Evolutionary conservation across 2,329 filamentous ascomycete species (phyloP).

Genomic region (Aspergillus melleus): DNA sequence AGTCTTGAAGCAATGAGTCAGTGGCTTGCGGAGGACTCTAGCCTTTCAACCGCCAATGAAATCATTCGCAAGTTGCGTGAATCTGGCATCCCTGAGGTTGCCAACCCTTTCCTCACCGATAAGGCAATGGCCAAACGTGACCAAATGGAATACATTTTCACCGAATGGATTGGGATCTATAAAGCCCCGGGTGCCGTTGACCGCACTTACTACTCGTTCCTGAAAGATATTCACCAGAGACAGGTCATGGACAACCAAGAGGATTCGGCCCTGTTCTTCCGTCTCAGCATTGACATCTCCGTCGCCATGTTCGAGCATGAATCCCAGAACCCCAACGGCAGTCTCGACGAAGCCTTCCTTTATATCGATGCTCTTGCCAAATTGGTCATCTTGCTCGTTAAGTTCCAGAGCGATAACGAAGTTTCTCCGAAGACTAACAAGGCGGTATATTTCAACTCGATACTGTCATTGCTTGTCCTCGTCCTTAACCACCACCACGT

Average conservation of each 20-base stretch:
- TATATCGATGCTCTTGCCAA: conserved; percentile 80
- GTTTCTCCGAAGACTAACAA: conserved; percentile 63
- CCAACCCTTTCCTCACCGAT: conserved; percentile 56
- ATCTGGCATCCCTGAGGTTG: conserved; percentile 56
- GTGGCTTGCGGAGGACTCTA: conserved; percentile 75
- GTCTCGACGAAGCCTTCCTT: conserved; percentile 60
- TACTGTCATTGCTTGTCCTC: conserved; percentile 74
- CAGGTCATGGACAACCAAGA: conserved; percentile 72
- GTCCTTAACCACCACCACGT: conserved; percentile 84
- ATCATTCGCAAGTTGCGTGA: conserved; percentile 67
- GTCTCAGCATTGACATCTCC: conserved; percentile 76
- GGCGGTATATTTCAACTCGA: conserved; percentile 71
- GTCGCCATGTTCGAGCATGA: conserved; percentile 76
- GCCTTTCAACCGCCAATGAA: conserved; percentile 64
- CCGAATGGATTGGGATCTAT: conserved; percentile 86
- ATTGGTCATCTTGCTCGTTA: conserved; percentile 73
- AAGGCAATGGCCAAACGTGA: conserved; percentile 65
- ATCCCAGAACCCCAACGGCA: conserved; percentile 60
- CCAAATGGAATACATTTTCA: conserved; percentile 92
- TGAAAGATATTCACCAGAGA: conserved; percentile 77
- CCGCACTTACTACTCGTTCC: conserved; percentile 71
- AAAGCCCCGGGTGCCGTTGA: conserved; percentile 75
- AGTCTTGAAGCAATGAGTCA: conserved; percentile 78
- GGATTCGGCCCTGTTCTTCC: conserved; percentile 76
- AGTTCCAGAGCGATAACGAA: conserved; percentile 65